Evolutionary conservation across 495 filamentous ascomycete genomes (phyloP).

Genomic region (Cercophora scortea): DNA sequence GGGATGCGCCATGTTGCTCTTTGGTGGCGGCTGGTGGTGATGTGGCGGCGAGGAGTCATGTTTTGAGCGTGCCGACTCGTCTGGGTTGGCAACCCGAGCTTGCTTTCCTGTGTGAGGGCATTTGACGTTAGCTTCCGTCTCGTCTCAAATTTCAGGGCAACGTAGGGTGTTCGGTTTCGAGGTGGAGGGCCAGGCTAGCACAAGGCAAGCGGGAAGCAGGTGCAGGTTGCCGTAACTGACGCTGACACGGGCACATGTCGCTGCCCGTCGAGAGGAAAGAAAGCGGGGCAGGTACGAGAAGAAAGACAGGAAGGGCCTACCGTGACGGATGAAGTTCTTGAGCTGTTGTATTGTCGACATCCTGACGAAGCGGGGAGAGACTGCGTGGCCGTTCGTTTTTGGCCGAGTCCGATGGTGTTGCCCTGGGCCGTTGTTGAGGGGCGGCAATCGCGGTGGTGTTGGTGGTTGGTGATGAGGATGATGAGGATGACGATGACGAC

Average conservation of each 20-base stretch:
- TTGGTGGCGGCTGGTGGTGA: slow-evolving; percentile 24
- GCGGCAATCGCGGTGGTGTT: too few relatives aligned
- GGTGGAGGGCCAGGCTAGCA: too few relatives aligned
- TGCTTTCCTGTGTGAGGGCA: slow-evolving; percentile 56
- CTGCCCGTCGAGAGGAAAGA: too few relatives aligned
- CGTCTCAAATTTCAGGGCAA: neutral
- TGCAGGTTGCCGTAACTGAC: too few relatives aligned
- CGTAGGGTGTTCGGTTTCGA: neutral
- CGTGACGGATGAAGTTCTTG: slow-evolving; percentile 98
- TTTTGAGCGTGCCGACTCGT: slow-evolving; percentile 38
- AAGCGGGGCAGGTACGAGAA: neutral
- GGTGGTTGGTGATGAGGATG: too few relatives aligned
- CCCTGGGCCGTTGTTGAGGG: too few relatives aligned
- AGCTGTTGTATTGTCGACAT: slow-evolving; percentile 74
- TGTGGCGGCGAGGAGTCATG: slow-evolving; percentile 50
- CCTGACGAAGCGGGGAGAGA: slow-evolving; percentile 6
- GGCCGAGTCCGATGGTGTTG: too few relatives aligned
- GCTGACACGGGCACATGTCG: too few relatives aligned
- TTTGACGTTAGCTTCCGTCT: slow-evolving; percentile 22
- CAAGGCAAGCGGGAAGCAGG: too few relatives aligned
- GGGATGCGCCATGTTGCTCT: slow-evolving; percentile 21
- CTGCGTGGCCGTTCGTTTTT: too few relatives aligned
- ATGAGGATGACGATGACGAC: too few relatives aligned
- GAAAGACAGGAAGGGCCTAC: slow-evolving; percentile 29
- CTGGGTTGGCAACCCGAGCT: slow-evolving; percentile 63